Percentiles rank a stretch among this genome's conserved stretches.
These are phyloP conservation scores for Spatholobus suberectus DNA, from an alignment of 306 rosid species.

Conservation along the genomic window DNA sequence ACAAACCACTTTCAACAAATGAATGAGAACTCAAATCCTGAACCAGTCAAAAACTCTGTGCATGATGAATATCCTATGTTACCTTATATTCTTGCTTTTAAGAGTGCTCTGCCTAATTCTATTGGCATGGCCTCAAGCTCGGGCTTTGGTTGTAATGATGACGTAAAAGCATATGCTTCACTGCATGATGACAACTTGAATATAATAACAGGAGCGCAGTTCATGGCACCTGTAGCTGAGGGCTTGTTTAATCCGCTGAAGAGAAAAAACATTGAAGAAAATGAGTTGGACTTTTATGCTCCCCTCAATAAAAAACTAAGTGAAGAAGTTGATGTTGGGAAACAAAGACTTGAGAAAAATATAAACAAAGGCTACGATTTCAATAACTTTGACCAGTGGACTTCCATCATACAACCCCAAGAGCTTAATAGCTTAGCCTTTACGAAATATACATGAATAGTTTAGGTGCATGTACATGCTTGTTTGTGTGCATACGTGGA, in stretches of 20 bases:
- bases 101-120: slow-evolving; percentile 39
- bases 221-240: slow-evolving; percentile 42
- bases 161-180: slow-evolving; percentile 37
- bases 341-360: slow-evolving; percentile 24
- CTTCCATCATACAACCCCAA: slow-evolving; percentile 49
- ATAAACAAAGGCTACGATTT: slow-evolving; percentile 41
- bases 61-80: slow-evolving; percentile 65
- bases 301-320: slow-evolving; percentile 44
- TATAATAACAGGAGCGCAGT: slow-evolving; percentile 19
- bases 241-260: slow-evolving; percentile 49
- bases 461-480: neutral
- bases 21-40: slow-evolving; percentile 51
- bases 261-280: slow-evolving; percentile 51
- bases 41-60: slow-evolving; percentile 46
- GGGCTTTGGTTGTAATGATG: slow-evolving; percentile 31
- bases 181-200: slow-evolving; percentile 37
- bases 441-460: slow-evolving; percentile 35
- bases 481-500: slow-evolving; percentile 28
- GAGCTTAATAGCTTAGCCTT: slow-evolving; percentile 51
- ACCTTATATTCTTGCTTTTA: slow-evolving; percentile 65
- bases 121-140: slow-evolving; percentile 47
- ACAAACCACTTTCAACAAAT: slow-evolving; percentile 36
- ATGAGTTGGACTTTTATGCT: slow-evolving; percentile 28
- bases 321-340: slow-evolving; percentile 35
- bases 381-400: slow-evolving; percentile 51